Conservation (phyloP, 495 filamentous ascomycete genomes). For the Oidiodendron maius region DNA sequence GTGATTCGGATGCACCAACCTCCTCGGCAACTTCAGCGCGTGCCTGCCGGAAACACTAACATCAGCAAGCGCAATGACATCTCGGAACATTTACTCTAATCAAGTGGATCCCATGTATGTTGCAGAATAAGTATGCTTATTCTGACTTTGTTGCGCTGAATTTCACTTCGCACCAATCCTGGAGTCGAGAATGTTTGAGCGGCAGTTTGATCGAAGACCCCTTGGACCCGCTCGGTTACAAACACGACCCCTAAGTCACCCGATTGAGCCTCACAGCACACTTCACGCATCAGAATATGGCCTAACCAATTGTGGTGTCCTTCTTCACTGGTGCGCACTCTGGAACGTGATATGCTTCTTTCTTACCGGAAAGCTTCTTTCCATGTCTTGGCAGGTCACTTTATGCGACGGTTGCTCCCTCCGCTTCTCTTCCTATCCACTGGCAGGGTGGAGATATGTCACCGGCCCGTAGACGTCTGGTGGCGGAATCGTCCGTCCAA, state of each 20-base stretch:
- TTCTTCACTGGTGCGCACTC: conserved; percentile 8
- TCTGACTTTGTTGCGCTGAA: too few species aligned
- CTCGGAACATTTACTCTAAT: too few species aligned
- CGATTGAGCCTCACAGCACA: conserved; percentile 1
- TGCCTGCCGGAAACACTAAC: too few species aligned
- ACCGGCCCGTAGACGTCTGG: too few species aligned
- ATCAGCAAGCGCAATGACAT: too few species aligned
- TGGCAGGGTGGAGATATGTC: background rate
- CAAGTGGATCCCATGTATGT: too few species aligned
- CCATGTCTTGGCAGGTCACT: conserved; percentile 4
- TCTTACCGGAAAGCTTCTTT: background rate
- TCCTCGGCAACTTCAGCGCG: too few species aligned
- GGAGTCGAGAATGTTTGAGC: conserved; percentile 20
- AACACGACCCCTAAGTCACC: background rate
- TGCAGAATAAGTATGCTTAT: too few species aligned
- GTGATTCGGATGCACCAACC: too few species aligned
- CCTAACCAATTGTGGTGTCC: conserved; percentile 2
- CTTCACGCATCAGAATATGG: background rate
- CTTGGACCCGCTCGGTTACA: background rate
- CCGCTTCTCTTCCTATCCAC: background rate
- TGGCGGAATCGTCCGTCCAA: too few species aligned
- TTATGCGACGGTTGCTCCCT: background rate
- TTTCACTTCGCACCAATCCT: too few species aligned
- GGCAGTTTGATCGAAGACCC: conserved; percentile 9
- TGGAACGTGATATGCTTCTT: conserved; percentile 14